A percentile compares a stretch with the other conserved stretches of the same genome.
Evolutionary conservation across 768 basidiomycete genomes (phyloP).

Genomic region (Tricholoma bakamatsutake): DNA sequence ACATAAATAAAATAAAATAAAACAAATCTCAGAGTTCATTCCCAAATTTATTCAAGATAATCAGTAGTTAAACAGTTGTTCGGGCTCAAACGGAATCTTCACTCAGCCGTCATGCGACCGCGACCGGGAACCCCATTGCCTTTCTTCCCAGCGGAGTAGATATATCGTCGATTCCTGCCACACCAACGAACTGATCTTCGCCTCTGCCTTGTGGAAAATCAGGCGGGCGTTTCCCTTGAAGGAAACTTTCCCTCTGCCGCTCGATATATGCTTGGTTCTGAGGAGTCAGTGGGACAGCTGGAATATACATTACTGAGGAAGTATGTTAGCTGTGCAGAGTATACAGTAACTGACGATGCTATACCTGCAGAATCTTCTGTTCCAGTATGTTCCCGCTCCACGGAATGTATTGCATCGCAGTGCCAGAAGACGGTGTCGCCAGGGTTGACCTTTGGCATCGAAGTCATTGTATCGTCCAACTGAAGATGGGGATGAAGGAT

Average conservation of each 20-base stretch:
- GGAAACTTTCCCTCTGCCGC: conserved; percentile 58
- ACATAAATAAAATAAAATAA: no score
- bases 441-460: conserved; percentile 63
- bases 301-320: conserved; percentile 67
- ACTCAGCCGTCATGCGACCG: conserved; percentile 13
- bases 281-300: conserved; percentile 61
- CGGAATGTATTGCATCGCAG: conserved; percentile 48
- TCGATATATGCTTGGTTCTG: conserved; percentile 55
- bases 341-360: conserved; percentile 2
- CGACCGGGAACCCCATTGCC: conserved; percentile 35
- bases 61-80: no score
- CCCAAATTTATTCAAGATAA: background rate
- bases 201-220: conserved; percentile 54
- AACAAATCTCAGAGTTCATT: no score
- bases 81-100: background rate
- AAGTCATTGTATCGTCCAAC: conserved; percentile 60
- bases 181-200: conserved; percentile 31
- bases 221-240: conserved; percentile 55
- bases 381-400: conserved; percentile 49
- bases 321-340: conserved; percentile 1
- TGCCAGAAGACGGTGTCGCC: conserved; percentile 83
- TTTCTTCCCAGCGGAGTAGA: conserved; percentile 27
- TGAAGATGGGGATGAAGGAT: conserved; percentile 61
- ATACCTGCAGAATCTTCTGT: conserved; percentile 49
- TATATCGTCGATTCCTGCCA: conserved; percentile 31